Percentiles rank a stretch among this genome's conserved stretches.
These are phyloP conservation scores for Dendrobium huoshanense DNA, from an alignment of 106 monocot genomes.

Conservation along the genomic window DNA sequence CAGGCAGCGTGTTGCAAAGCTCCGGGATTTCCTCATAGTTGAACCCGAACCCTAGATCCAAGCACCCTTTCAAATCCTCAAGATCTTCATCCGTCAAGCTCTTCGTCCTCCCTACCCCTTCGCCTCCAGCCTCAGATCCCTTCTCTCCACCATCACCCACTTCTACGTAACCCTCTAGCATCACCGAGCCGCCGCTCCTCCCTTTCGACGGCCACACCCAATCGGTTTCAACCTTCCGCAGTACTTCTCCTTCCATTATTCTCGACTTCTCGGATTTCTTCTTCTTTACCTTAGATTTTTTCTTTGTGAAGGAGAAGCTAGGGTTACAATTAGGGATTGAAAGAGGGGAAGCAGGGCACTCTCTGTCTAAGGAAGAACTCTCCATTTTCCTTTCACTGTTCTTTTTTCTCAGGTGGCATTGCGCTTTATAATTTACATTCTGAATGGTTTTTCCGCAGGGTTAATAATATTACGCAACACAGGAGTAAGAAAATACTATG, in stretches of 20 bases:
- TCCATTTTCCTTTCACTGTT: too few relatives aligned
- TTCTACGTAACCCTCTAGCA: slow-evolving; percentile 41
- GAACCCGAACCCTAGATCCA: slow-evolving; percentile 51
- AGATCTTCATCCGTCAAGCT: slow-evolving; percentile 40
- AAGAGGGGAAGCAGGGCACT: too few relatives aligned
- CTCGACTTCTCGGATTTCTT: not conserved
- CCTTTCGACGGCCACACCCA: slow-evolving; percentile 1
- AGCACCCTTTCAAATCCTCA: slow-evolving; percentile 36
- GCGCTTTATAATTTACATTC: too few relatives aligned
- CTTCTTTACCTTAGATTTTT: not conserved
- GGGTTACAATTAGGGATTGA: too few relatives aligned
- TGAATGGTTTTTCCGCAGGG: too few relatives aligned
- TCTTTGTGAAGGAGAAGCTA: not conserved
- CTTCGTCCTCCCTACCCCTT: slow-evolving; percentile 35
- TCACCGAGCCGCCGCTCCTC: slow-evolving; percentile 5
- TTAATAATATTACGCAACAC: too few relatives aligned
- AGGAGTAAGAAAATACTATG: too few relatives aligned
- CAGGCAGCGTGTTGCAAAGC: slow-evolving; percentile 42
- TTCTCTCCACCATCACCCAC: not conserved
- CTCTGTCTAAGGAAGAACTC: too few relatives aligned
- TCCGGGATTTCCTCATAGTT: slow-evolving; percentile 51
- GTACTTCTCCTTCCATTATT: not conserved
- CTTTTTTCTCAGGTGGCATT: too few relatives aligned
- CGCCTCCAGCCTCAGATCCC: not conserved
- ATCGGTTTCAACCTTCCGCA: not conserved